These are phyloP conservation scores for Schwanniomyces occidentalis DNA, from an alignment of 805 yeast genomes.

Conservation along the genomic window DNA sequence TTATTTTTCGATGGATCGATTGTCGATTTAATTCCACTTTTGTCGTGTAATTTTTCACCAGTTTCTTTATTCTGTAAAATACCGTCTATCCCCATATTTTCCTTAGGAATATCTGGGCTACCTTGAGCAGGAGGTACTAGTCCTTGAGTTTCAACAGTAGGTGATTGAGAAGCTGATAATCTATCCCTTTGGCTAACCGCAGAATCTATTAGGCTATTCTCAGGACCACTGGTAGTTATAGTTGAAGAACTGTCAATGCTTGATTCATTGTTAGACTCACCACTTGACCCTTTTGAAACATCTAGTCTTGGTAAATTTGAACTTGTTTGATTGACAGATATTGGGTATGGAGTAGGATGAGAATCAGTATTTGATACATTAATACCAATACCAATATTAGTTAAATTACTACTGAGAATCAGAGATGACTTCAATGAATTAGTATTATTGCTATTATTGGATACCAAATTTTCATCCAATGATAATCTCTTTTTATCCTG, in stretches of 20 bases:
- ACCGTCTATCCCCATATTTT: neutral
- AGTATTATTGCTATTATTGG: constrained; percentile 1
- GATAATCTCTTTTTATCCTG: constrained; percentile 26
- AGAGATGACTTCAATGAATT: constrained; percentile 3
- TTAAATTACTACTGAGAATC: constrained; percentile 12
- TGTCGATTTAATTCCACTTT: too few relatives aligned
- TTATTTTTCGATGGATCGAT: neutral
- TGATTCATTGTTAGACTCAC: neutral
- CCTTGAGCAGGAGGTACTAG: constrained; percentile 9
- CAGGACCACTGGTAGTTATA: neutral
- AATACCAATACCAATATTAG: constrained; percentile 18
- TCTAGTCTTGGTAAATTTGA: neutral
- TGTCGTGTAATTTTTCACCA: too few relatives aligned
- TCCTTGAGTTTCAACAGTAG: constrained; percentile 8
- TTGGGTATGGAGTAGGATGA: too few relatives aligned
- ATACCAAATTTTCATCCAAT: constrained; percentile 21
- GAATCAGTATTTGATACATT: too few relatives aligned
- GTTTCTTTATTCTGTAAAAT: constrained; percentile 2
- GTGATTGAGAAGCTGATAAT: constrained; percentile 11
- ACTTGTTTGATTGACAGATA: too few relatives aligned
- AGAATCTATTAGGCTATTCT: too few relatives aligned
- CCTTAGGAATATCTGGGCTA: constrained; percentile 5
- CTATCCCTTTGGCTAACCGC: constrained; percentile 1
- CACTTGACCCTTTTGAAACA: neutral
- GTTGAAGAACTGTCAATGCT: constrained; percentile 5